phyloP scores from a whole-genome alignment of 2,329 filamentous ascomycete species.

The Lecanicillium sp. region DNA sequence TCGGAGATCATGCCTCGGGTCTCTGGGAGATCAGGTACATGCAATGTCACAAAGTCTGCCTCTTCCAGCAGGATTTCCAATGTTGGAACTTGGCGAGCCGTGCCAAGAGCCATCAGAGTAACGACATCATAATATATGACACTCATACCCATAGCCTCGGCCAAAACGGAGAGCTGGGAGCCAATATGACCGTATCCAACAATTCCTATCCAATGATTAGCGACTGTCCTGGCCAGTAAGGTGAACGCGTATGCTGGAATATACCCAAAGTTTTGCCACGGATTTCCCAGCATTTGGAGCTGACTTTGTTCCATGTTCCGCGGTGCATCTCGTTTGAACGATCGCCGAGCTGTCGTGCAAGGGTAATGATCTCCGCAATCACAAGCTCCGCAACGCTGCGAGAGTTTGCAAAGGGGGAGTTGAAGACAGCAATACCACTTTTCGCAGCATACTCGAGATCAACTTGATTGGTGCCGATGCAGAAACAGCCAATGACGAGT shows the following conservation, averaged over 20 bases:
- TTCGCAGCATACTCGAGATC: constrained; percentile 76
- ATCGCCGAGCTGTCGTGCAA: constrained; percentile 89
- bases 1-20: constrained; percentile 89
- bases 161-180: constrained; percentile 88
- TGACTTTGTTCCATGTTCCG: constrained; percentile 97
- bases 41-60: constrained; percentile 88
- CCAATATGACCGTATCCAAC: constrained; percentile 97
- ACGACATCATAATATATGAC: constrained; percentile 97
- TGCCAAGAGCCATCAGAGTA: constrained; percentile 91
- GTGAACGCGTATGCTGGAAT: no score
- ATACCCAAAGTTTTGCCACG: constrained; percentile 89
- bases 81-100: constrained; percentile 72
- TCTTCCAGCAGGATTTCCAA: constrained; percentile 69
- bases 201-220: constrained; percentile 55
- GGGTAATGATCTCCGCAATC: constrained; percentile 84
- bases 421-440: constrained; percentile 94
- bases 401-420: constrained; percentile 97
- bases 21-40: constrained; percentile 89
- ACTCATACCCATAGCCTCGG: constrained; percentile 95
- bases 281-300: constrained; percentile 94
- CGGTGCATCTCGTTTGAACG: constrained; percentile 90
- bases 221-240: no score
- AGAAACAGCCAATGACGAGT: constrained; percentile 96
- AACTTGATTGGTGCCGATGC: constrained; percentile 96
- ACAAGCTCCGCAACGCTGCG: constrained; percentile 94